These are phyloP conservation scores for Malus domestica DNA, from an alignment of 306 rosid genomes.

Conservation along the genomic window DNA sequence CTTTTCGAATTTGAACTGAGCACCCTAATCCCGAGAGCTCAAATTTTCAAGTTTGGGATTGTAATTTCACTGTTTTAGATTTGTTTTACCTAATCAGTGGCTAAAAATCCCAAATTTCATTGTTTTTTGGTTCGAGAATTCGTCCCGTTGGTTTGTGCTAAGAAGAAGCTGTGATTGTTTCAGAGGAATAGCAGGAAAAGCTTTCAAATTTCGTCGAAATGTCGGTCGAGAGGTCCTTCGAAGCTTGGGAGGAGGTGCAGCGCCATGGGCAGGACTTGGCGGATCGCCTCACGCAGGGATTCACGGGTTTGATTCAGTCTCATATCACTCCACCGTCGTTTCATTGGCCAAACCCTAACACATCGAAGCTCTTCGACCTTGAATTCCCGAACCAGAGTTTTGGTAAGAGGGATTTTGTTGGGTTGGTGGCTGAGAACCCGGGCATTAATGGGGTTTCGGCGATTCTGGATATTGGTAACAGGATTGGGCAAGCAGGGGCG, in stretches of 20 bases:
- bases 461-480: conserved; percentile 68
- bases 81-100: background rate
- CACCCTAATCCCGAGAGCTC: background rate
- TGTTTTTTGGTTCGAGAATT: background rate
- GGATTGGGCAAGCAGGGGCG: conserved; percentile 91
- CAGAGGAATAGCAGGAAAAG: background rate
- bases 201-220: conserved; percentile 17
- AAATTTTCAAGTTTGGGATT: background rate
- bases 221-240: conserved; percentile 89
- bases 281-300: conserved; percentile 90
- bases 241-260: conserved; percentile 98
- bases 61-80: background rate
- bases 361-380: conserved; percentile 69
- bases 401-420: conserved; percentile 54
- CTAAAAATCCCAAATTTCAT: background rate
- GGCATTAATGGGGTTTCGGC: conserved; percentile 69
- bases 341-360: conserved; percentile 68
- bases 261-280: conserved; percentile 95
- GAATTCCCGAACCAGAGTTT: conserved; percentile 66
- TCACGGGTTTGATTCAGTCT: conserved; percentile 74
- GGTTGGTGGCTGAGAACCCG: conserved; percentile 25
- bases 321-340: conserved; percentile 73
- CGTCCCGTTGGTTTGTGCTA: background rate
- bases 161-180: conserved; percentile 22
- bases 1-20: background rate